Conservation (phyloP, 805 yeast genomes). For the Saccharomycopsis sp. region DNA sequence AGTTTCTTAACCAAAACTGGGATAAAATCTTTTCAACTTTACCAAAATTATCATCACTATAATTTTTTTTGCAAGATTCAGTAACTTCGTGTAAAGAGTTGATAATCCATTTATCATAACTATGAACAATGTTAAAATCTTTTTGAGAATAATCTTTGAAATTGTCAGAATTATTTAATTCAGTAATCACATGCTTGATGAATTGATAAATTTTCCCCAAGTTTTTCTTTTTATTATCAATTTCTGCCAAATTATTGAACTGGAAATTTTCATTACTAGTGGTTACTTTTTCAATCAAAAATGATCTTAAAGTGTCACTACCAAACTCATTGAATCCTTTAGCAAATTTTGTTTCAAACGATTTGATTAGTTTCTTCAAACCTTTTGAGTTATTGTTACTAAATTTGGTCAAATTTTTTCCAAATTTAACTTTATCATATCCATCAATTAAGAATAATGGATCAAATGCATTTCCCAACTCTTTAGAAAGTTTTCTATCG, state of each 20-base stretch:
- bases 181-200: conserved; percentile 87
- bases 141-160: conserved; percentile 42
- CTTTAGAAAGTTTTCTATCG: conserved; percentile 97
- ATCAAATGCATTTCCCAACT: conserved; percentile 91
- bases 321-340: conserved; percentile 98
- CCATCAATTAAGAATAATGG: conserved; percentile 91
- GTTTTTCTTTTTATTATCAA: conserved; percentile 91
- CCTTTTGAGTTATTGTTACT: conserved; percentile 90
- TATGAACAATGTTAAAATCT: conserved; percentile 67
- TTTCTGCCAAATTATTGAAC: conserved; percentile 90
- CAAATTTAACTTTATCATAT: conserved; percentile 66
- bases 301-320: conserved; percentile 92
- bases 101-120: conserved; percentile 83
- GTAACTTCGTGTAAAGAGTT: conserved; percentile 69
- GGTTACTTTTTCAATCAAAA: conserved; percentile 4
- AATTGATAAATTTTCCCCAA: conserved; percentile 98
- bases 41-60: conserved; percentile 25
- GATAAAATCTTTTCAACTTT: conserved; percentile 75
- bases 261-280: conserved; percentile 33
- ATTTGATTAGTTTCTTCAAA: conserved; percentile 72
- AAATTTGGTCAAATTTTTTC: conserved; percentile 48
- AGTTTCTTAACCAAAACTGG: conserved; percentile 83
- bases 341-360: conserved; percentile 83
- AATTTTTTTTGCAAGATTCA: conserved; percentile 23
- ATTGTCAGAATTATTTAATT: conserved; percentile 83